Base-by-base conservation (phyloP, 2,329 filamentous ascomycete genomes). In the Xylariaceae sp. region DNA sequence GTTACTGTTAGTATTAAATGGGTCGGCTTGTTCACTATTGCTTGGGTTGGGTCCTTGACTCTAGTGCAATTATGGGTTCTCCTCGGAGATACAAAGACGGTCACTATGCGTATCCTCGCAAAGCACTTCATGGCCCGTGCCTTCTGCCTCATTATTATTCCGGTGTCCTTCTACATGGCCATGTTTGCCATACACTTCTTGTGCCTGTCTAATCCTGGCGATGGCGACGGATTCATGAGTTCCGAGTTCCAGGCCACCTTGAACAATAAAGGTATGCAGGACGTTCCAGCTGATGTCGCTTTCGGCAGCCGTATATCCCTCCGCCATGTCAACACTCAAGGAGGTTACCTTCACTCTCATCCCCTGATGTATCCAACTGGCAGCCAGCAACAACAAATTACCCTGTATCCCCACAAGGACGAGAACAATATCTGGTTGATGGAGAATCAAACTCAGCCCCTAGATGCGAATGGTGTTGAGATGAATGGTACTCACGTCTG, bases 141-240 rank as follows among this genome's bases (percentile, higher is more conserved):
- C 40, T 96, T 98, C 81, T 96, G 92, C 74, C 82, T 99, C 52
- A 92, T 99, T 65, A 80, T 96, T 65, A 91, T 99, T 65, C 95
- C 95, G 6, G 65, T 90, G 23, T 87, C 86, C 31, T 96, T 99
- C 78, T 99, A 99, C 79, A 88, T 97, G 82, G 88, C 86, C 70
- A 96, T 98, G 91, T 99, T 99, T 71, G 93, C 86, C 50, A 96
- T 99, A 69, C 95, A 99, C 80, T 99, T 99, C 77, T 67, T 93
- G 66, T 96, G 91, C 80, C 84, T 99, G 37, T 85, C 89, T 58
- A 99, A 99, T 77, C 95, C 95, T 24, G 95, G 95, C 58, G 95
- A 99, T 49, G 95, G 95, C 52, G 95, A 99, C 75, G 95, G 95
- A 53, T 99, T 99, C 81, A 99, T 99, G 95, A 97, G 93, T 72